A percentile compares a stretch with the other conserved stretches of the same genome.
phyloP scores from a whole-genome alignment of 768 basidiomycete species.

The Coprinellus aureogranulatus region DNA sequence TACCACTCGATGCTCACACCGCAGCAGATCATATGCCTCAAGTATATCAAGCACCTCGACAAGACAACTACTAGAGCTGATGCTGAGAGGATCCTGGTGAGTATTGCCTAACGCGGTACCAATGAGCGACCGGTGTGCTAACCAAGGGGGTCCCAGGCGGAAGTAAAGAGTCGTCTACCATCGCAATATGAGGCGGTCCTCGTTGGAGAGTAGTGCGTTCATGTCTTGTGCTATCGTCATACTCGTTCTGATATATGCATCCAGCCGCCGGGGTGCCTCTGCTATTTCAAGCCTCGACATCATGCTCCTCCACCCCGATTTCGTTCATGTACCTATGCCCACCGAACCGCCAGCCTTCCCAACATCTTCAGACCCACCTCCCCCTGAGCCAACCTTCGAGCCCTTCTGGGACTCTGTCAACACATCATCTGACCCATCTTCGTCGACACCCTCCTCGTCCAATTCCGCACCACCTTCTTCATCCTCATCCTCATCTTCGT shows the following conservation, averaged over 20 bases:
- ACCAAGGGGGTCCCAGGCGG: not conserved
- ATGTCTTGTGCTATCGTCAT: not conserved
- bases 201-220: conserved; percentile 8
- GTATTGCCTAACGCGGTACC: not conserved
- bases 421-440: not conserved
- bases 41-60: conserved; percentile 40
- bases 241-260: not conserved
- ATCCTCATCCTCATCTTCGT: not conserved
- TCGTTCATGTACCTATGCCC: conserved; percentile 8
- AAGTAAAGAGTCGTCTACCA: not conserved
- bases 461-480: not conserved
- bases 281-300: not conserved
- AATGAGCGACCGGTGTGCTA: not conserved
- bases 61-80: conserved; percentile 7
- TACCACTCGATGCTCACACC: conserved; percentile 38
- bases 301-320: conserved; percentile 4
- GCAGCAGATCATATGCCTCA: conserved; percentile 35
- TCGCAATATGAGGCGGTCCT: conserved; percentile 6
- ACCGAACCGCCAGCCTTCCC: not conserved
- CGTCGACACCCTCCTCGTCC: not conserved
- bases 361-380: not conserved
- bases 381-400: not conserved
- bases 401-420: not conserved
- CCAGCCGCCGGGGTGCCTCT: conserved; percentile 5
- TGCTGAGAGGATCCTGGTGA: conserved; percentile 4